Conservation (phyloP, 2,329 filamentous ascomycete genomes). For the Apiospora koreana region DNA sequence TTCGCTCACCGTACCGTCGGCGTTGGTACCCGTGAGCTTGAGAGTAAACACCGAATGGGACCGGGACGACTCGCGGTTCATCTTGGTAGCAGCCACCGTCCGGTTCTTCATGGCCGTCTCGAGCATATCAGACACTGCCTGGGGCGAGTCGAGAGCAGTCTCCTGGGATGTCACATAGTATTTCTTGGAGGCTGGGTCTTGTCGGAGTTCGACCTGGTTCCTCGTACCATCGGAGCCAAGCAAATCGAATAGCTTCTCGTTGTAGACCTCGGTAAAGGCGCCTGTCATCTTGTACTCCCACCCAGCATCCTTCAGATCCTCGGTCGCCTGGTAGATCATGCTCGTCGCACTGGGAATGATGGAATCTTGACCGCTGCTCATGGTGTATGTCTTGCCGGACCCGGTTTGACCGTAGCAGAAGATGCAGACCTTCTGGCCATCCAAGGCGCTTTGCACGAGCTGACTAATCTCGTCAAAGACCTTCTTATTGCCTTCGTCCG, state of each 20-base stretch:
- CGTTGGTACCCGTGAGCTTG: slow-evolving; percentile 72
- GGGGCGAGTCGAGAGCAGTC: slow-evolving; percentile 69
- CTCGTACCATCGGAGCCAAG: slow-evolving; percentile 66
- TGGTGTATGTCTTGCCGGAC: slow-evolving; percentile 94
- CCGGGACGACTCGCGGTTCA: slow-evolving; percentile 91
- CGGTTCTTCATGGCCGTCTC: slow-evolving; percentile 81
- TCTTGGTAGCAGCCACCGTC: slow-evolving; percentile 93
- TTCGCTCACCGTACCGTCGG: slow-evolving; percentile 72
- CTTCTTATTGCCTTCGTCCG: slow-evolving; percentile 74
- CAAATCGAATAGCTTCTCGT: slow-evolving; percentile 92
- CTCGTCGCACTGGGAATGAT: slow-evolving; percentile 94
- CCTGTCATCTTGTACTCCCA: slow-evolving; percentile 96
- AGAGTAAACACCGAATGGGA: slow-evolving; percentile 97
- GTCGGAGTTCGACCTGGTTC: slow-evolving; percentile 88
- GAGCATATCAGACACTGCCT: slow-evolving; percentile 77
- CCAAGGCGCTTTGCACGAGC: slow-evolving; percentile 91
- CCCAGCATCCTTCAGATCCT: slow-evolving; percentile 81
- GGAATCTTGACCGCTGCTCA: slow-evolving; percentile 73
- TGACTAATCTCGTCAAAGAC: slow-evolving; percentile 97
- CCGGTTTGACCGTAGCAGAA: slow-evolving; percentile 99
- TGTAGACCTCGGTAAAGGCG: slow-evolving; percentile 96
- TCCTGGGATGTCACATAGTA: slow-evolving; percentile 30
- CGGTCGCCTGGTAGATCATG: slow-evolving; percentile 90
- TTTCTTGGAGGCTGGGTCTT: slow-evolving; percentile 57
- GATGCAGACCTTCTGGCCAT: slow-evolving; percentile 98